Evolutionary conservation across 768 basidiomycete genomes (phyloP).

Genomic region (Lactarius indigo): DNA sequence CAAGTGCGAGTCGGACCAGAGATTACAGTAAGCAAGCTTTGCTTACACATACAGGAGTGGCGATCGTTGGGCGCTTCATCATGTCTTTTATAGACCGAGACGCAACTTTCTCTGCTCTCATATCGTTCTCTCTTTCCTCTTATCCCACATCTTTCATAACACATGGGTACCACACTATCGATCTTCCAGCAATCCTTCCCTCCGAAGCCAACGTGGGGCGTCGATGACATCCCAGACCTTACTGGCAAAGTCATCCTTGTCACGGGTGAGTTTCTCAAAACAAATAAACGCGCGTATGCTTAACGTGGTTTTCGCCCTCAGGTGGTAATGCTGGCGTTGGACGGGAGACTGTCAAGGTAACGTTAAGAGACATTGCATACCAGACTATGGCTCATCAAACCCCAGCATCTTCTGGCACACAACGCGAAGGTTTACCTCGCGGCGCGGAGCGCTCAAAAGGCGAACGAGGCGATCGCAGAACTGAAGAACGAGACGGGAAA

Average conservation of each 20-base stretch:
- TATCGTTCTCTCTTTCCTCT: too few relatives aligned
- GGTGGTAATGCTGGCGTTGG: slow-evolving; percentile 50
- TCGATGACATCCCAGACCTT: slow-evolving; percentile 30
- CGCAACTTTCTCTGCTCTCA: too few relatives aligned
- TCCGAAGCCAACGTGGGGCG: slow-evolving; percentile 42
- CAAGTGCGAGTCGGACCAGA: too few relatives aligned
- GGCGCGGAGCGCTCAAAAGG: slow-evolving; percentile 42
- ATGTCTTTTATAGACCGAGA: too few relatives aligned
- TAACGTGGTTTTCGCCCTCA: neutral
- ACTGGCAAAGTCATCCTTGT: neutral
- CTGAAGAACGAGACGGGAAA: slow-evolving; percentile 45
- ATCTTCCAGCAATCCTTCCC: slow-evolving; percentile 34
- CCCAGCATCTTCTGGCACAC: slow-evolving; percentile 49
- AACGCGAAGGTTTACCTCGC: slow-evolving; percentile 69
- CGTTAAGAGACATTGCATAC: neutral
- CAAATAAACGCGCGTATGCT: slow-evolving; percentile 42
- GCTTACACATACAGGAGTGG: too few relatives aligned
- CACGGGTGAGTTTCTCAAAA: slow-evolving; percentile 29
- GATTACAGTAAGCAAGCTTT: too few relatives aligned
- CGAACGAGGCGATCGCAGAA: slow-evolving; percentile 48
- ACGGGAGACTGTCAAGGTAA: slow-evolving; percentile 55
- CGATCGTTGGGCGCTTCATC: too few relatives aligned
- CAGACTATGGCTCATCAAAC: neutral
- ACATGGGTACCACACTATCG: neutral
- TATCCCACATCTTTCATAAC: too few relatives aligned